Conservation (phyloP, 495 filamentous ascomycete species). For the Cryomyces minteri region DNA sequence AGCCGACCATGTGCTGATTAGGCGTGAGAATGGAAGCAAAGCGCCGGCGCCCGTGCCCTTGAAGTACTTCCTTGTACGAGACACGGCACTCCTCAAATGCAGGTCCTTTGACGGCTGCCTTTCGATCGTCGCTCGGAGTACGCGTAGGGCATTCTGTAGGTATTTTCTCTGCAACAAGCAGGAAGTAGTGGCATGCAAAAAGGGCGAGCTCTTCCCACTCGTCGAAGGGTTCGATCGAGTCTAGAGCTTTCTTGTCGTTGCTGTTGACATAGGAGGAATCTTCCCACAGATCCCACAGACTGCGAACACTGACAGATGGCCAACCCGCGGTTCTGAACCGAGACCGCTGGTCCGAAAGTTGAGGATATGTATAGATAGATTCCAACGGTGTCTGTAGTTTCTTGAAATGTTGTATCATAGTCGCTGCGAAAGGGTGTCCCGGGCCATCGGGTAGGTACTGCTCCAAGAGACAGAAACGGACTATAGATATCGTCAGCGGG, state of each 20-base stretch:
- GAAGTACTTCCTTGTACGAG: neutral
- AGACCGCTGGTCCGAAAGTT: conserved; percentile 36
- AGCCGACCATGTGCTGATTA: conserved; percentile 19
- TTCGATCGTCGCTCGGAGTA: neutral
- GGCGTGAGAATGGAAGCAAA: conserved; percentile 28
- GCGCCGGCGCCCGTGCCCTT: conserved; percentile 11
- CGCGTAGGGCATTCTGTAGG: neutral
- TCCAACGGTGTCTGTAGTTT: conserved; percentile 62
- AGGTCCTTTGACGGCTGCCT: neutral
- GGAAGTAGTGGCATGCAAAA: conserved; percentile 72
- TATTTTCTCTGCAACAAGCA: conserved; percentile 38
- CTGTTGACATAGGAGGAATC: conserved; percentile 38
- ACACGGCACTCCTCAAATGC: neutral
- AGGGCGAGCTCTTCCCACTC: conserved; percentile 93
- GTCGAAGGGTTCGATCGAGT: conserved; percentile 67
- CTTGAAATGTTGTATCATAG: conserved; percentile 73
- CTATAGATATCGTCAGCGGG: neutral
- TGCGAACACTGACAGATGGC: conserved; percentile 36
- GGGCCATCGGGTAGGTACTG: conserved; percentile 65
- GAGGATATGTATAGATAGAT: conserved; percentile 52
- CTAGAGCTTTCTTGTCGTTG: conserved; percentile 35
- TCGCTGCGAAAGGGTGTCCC: conserved; percentile 66
- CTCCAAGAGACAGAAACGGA: conserved; percentile 69
- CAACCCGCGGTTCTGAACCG: conserved; percentile 53
- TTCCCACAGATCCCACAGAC: conserved; percentile 67